Base-by-base conservation (phyloP, 2,329 filamentous ascomycete species). In the Trichoderma simmonsii region DNA sequence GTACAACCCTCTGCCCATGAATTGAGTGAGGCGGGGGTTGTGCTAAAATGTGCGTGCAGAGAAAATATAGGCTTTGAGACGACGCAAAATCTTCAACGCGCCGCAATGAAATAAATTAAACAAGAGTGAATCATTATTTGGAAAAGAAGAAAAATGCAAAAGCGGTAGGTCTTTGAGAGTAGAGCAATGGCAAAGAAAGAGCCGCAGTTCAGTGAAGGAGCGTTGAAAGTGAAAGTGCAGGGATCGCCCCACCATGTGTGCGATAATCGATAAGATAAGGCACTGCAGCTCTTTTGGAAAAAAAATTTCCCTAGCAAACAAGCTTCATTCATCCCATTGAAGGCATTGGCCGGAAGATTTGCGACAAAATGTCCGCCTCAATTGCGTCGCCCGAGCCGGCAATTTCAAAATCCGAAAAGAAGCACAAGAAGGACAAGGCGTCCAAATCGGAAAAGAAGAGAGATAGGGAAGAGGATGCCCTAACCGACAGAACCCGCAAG, bases 361-460 rank as follows among this genome's bases (percentile, higher is more conserved):
- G 57, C 67, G 67, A 62, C 57, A 71, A 39, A 26, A 73, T 73
- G 72, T 59, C 69, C 5, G 28, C 69, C 63, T 48, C 82, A 76
- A 79, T 78, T 61, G 76, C 75, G 14, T 77, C 79, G 54, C 74
- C 79, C 18, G 79, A 80, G 69, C 75, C 78, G 64, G 76, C 73
- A 66, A 73, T 77, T 32, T 68, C 76, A 28, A 83, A 80, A 73
- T 72, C 79, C 28, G 82, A 84, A 7, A 84, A 83, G 77, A 83
- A 83, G 73, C 76, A 77, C 65, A 83, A 81, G 66, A 83, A 82
- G 72, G 79, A 78, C 24, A 79, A 78, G 71, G 75, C 76, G 54
- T 73, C 75, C 18, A 80, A 79, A 71, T 78, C 78, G 11, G 77
- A 84, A 60, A 85, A 85, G 79, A 86, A 86, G 79, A 82, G 84